phyloP scores from a whole-genome alignment of 129 eudicot species.

The carrot (Daucus carota) region DH1_v3.0 NC_030381.2:19736501-19737000 shows the following conservation, averaged over 20 bases:
- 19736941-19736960: too few species aligned
- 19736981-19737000: too few species aligned
- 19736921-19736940: too few species aligned
- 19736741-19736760: slow-evolving; percentile 91
- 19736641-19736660: slow-evolving; percentile 17
- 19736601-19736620: background rate
- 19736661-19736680: background rate
- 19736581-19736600: slow-evolving; percentile 48
- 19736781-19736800: slow-evolving; percentile 81
- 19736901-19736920: too few species aligned
- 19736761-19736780: slow-evolving; percentile 98
- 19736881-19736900: too few species aligned
- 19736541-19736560: slow-evolving; percentile 68
- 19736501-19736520: background rate
- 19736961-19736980: too few species aligned
- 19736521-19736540: slow-evolving; percentile 37
- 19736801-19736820: slow-evolving; percentile 62
- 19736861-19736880: slow-evolving; percentile 68
- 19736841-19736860: slow-evolving; percentile 97
- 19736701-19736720: slow-evolving; percentile 15
- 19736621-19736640: background rate
- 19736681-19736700: background rate
- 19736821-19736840: slow-evolving; percentile 63
- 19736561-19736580: slow-evolving; percentile 94
- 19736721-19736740: slow-evolving; percentile 81